phyloP scores from a whole-genome alignment of 1,284 basidiomycete genomes.

The Moesziomyces sp. region DNA sequence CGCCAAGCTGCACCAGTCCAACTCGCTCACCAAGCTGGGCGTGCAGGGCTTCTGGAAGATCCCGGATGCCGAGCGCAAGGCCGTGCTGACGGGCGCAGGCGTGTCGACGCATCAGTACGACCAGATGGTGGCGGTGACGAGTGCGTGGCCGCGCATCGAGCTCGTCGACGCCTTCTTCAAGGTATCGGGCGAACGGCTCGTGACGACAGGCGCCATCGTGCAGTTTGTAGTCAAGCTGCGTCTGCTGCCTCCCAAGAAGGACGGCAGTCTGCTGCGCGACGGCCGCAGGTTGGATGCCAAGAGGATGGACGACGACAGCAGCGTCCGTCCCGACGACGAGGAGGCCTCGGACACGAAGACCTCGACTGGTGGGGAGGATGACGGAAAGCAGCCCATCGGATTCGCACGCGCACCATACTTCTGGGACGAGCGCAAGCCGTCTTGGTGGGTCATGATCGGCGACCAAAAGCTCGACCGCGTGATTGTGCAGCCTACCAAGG shows the following conservation, averaged over 20 bases:
- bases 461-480: conserved; percentile 90
- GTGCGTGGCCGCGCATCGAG: conserved; percentile 82
- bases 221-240: conserved; percentile 86
- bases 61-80: conserved; percentile 70
- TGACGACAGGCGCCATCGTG: conserved; percentile 90
- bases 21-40: conserved; percentile 49
- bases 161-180: conserved; percentile 87
- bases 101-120: conserved; percentile 67
- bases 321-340: conserved; percentile 60
- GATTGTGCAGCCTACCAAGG: conserved; percentile 88
- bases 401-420: conserved; percentile 90
- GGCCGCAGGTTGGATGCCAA: conserved; percentile 54
- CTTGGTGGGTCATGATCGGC: conserved; percentile 75
- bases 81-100: conserved; percentile 45
- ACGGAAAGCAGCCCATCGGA: conserved; percentile 71
- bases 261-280: conserved; percentile 53
- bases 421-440: conserved; percentile 68
- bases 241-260: conserved; percentile 72
- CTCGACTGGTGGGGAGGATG: conserved; percentile 49
- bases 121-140: conserved; percentile 77
- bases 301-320: conserved; percentile 68
- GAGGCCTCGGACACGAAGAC: conserved; percentile 18
- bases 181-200: conserved; percentile 82
- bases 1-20: conserved; percentile 28
- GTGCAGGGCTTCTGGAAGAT: conserved; percentile 65